phyloP scores from a whole-genome alignment of 2,329 filamentous ascomycete genomes.

The Exophiala phaeomuriformis region DNA sequence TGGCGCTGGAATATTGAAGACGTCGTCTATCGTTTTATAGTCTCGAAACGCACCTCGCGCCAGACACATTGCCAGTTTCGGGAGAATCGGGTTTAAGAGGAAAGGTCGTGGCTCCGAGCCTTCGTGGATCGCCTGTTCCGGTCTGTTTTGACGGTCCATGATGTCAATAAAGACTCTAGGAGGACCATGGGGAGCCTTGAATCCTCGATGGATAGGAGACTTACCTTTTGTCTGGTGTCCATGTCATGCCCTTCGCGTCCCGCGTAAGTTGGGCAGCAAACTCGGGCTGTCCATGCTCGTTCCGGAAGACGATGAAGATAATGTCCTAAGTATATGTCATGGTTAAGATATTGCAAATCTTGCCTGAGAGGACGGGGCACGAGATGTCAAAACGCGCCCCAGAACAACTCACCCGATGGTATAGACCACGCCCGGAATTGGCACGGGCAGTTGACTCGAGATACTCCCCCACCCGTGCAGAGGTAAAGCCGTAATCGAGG shows the following conservation, averaged over 20 bases:
- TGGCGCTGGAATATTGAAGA: slow-evolving; percentile 15
- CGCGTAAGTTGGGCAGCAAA: slow-evolving; percentile 8
- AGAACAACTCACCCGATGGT: too few relatives aligned
- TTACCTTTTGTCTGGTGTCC: slow-evolving; percentile 8
- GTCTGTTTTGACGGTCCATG: too few relatives aligned
- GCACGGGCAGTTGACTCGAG: slow-evolving; percentile 1
- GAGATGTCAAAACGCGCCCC: too few relatives aligned
- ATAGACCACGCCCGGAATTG: too few relatives aligned
- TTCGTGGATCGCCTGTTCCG: not conserved
- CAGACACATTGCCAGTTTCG: not conserved
- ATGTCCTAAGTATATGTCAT: slow-evolving; percentile 10
- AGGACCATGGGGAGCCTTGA: too few relatives aligned
- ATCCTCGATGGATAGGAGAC: too few relatives aligned
- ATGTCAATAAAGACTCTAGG: too few relatives aligned
- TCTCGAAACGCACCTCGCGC: slow-evolving; percentile 5
- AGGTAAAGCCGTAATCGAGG: slow-evolving; percentile 1
- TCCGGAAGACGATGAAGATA: slow-evolving; percentile 3
- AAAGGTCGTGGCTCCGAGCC: not conserved
- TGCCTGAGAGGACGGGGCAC: too few relatives aligned
- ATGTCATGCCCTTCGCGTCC: slow-evolving; percentile 5
- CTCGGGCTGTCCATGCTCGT: slow-evolving; percentile 11
- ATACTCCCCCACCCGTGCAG: slow-evolving; percentile 2
- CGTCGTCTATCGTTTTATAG: slow-evolving; percentile 9
- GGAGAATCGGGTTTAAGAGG: not conserved
- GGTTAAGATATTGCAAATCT: too few relatives aligned